phyloP scores from a whole-genome alignment of 768 basidiomycete species.

The Pleurotus tuoliensis region DNA sequence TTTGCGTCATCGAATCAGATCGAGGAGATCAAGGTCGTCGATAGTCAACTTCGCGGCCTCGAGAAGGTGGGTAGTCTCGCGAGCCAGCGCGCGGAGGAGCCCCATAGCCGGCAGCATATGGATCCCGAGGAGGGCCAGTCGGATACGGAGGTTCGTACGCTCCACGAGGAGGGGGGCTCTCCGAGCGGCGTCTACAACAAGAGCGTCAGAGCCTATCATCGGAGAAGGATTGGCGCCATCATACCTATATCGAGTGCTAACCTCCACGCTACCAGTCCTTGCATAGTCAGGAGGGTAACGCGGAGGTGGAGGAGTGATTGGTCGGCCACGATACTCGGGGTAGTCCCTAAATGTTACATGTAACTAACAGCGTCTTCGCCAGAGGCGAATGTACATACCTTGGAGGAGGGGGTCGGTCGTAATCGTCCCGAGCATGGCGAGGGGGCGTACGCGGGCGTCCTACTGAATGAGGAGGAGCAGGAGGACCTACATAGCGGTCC shows the following conservation, averaged over 20 bases:
- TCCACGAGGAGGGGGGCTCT: conserved; percentile 58
- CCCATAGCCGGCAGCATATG: conserved; percentile 46
- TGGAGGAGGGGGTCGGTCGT: conserved; percentile 48
- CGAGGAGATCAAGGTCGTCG: conserved; percentile 12
- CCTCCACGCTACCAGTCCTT: conserved; percentile 39
- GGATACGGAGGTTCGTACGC: conserved; percentile 50
- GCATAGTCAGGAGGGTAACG: conserved; percentile 48
- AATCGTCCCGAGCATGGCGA: conserved; percentile 60
- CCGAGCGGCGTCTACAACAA: conserved; percentile 59
- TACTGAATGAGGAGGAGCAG: conserved; percentile 37
- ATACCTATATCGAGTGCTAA: conserved; percentile 45
- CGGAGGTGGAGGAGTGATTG: conserved; percentile 47
- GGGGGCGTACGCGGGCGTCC: conserved; percentile 47
- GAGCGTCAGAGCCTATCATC: neutral
- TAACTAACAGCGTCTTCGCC: too few relatives aligned
- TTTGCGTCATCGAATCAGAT: conserved; percentile 10
- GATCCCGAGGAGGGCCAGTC: conserved; percentile 28
- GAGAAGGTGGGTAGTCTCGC: conserved; percentile 48
- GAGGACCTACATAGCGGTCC: conserved; percentile 39
- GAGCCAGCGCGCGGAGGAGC: conserved; percentile 26
- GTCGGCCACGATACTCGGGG: conserved; percentile 49
- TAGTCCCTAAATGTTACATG: too few relatives aligned
- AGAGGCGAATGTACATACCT: conserved; percentile 37
- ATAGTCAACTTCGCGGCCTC: conserved; percentile 36
- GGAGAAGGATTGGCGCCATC: conserved; percentile 10